Evolutionary conservation across 805 yeast genomes (phyloP), one percentile per base, ranked within the genome.

Genomic region (Suhomyces tanzawaensis): DNA sequence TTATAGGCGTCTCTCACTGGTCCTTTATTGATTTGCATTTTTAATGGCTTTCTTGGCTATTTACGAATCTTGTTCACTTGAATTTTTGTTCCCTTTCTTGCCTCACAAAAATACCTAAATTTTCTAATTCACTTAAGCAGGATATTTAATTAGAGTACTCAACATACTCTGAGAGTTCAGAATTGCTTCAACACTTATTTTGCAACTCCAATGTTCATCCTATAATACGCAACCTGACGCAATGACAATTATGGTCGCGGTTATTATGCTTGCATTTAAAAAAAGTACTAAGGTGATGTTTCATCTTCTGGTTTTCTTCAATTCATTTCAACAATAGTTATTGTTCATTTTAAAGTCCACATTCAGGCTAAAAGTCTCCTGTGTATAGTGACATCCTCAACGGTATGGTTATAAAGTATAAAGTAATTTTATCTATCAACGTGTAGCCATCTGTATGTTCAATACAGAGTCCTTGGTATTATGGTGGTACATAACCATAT

Each of bases 331-430:
- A 51, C 55, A 51, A 46, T 40, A 42, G 33, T 33, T 39, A 32
- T 11, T 36, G 15, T 29, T 25, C 31, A 27, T 29, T 39, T 32
- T 27, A 17, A 14, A 23, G 28, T 28, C 29, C 29, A 18, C 24
- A 19, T 34, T 33, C 23, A 36, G 38, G 36, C 36, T 34, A 34
- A 39, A 32, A 24, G 28, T 44, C 48, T 48, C 60, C 64, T 62
- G 65, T 61, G 63, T 55, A 60, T 47, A 53, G 66, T 63, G 59
- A 68, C 72, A 66, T 67, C 73, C 73, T 68, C 73, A 68, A 68
- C 73, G 74, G 74, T 56, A 65, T 66, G 72, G 63, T 58, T 47
- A 39, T 42, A 36, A 45, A 48, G 14, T 19, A n/a, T n/a, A 32
- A 23, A 36, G 31, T 18, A 27, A 25, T n/a, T 27, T 18, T 14